These are phyloP conservation scores for Penicillium glabrum DNA, from an alignment of 2,329 filamentous ascomycete species.

Conservation along the genomic window DNA sequence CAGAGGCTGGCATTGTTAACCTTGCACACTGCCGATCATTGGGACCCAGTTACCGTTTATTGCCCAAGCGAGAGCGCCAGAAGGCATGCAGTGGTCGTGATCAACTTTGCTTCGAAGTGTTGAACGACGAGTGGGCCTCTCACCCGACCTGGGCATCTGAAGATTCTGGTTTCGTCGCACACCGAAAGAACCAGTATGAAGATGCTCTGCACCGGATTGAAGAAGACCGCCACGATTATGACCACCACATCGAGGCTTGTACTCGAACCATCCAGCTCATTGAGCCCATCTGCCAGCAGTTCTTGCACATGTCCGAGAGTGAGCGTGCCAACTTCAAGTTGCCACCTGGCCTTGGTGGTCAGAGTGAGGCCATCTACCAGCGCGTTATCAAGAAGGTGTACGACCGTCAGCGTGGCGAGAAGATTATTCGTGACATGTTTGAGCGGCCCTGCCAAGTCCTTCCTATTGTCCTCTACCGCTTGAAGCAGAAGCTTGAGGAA, in stretches of 20 bases:
- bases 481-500: conserved; percentile 96
- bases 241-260: conserved; percentile 96
- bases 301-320: conserved; percentile 72
- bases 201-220: conserved; percentile 94
- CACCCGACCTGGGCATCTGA: conserved; percentile 99
- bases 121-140: conserved; percentile 98
- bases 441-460: conserved; percentile 80
- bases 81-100: conserved; percentile 93
- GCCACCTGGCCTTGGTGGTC: conserved; percentile 79
- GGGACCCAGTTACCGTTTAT: conserved; percentile 88
- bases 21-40: conserved; percentile 94
- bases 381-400: conserved; percentile 98
- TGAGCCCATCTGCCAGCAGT: conserved; percentile 88
- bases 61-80: conserved; percentile 86
- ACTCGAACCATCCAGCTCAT: conserved; percentile 93
- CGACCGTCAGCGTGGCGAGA: conserved; percentile 75
- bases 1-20: conserved; percentile 76
- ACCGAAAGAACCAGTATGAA: conserved; percentile 94
- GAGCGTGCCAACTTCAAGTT: conserved; percentile 77
- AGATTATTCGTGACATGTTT: conserved; percentile 87
- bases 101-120: conserved; percentile 85
- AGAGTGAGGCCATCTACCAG: conserved; percentile 95
- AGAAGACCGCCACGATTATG: conserved; percentile 97
- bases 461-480: conserved; percentile 79
- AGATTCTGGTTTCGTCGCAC: conserved; percentile 95